Evolutionary conservation across 1,284 basidiomycete species (phyloP), one percentile per base, ranked within the genome.

Genomic region (Pascua sp.): DNA sequence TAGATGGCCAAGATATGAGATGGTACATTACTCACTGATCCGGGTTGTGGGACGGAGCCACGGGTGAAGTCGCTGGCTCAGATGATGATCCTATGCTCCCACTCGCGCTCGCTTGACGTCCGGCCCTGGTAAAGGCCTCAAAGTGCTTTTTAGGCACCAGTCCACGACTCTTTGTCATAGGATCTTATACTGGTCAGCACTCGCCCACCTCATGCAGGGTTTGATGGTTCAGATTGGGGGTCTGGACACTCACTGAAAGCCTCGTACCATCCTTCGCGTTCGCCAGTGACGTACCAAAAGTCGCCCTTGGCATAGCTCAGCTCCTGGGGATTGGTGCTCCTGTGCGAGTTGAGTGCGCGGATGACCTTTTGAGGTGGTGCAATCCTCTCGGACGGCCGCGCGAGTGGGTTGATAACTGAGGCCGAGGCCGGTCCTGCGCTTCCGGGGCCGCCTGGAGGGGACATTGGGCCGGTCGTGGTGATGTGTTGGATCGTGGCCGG

Each of bases 341-440:
- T 79, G 78, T 93, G 87, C 17, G 83, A 75, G 32, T 82, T 77
- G 61, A 89, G 81, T 7, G 96, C 94, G 57, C 90, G 87, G 69
- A 99, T 96, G 71, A 98, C 94, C 75, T 93, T 95, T 78, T 95
- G 90, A 1, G 96, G 93, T 2, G 93, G 93, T 5, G 86, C 78
- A 57, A 90, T 84, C 47, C 87, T 82, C 46, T 84, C 79, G 16
- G 84, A 77, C 3, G 88, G 86, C 68, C 86, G 86, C 47, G 85
- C 85, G 39, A 90, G 55, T 2, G 69, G 42, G 84, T 66, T 32
- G 86, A 84, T 47, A 85, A 77, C 36, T 42, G 55, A 49, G 40
- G 46, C 56, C 48, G 37, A 49, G 42, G 11, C 53, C 49, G 32
- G 54, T 54, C 49, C 53, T 24, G 61, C 66, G 38, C 59, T 53